Conservation (phyloP, 805 yeast species). For the Candida vartiovaarae region DNA sequence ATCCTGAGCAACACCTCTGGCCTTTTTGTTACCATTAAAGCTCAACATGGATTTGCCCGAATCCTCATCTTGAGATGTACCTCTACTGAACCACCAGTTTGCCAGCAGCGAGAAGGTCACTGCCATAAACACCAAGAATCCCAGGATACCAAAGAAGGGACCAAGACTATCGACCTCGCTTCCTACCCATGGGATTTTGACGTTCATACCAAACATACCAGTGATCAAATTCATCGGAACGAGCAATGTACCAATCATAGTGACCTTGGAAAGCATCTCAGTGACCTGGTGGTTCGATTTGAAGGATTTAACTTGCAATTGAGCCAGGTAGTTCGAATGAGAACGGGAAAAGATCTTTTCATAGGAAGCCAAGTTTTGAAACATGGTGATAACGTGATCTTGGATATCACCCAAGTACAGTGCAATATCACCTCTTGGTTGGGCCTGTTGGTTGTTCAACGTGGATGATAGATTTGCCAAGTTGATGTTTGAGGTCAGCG, state of each 20-base stretch:
- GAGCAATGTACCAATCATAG: conserved; percentile 81
- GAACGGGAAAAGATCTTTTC: conserved; percentile 91
- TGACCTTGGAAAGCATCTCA: conserved; percentile 80
- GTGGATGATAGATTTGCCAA: conserved; percentile 28
- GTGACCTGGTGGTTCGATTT: conserved; percentile 81
- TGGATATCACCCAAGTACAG: conserved; percentile 91
- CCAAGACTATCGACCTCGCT: conserved; percentile 34
- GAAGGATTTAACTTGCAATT: conserved; percentile 87
- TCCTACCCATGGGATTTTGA: conserved; percentile 62
- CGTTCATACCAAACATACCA: conserved; percentile 96
- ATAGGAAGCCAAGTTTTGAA: conserved; percentile 79
- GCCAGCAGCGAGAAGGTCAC: conserved; percentile 34
- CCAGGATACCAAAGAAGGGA: conserved; percentile 69
- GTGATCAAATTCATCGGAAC: conserved; percentile 88
- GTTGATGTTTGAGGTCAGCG: conserved; percentile 32
- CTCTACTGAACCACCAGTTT: conserved; percentile 32
- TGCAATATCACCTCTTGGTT: conserved; percentile 88
- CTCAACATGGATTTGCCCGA: conserved; percentile 26
- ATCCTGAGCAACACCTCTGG: conserved; percentile 11
- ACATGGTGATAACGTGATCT: conserved; percentile 95
- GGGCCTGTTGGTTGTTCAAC: conserved; percentile 26
- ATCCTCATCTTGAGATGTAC: conserved; percentile 24
- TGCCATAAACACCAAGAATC: conserved; percentile 39
- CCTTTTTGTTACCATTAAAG: conserved; percentile 13
- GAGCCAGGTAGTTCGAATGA: conserved; percentile 89